phyloP scores from a whole-genome alignment of 495 filamentous ascomycete species.

The Aspergillus panamensis region DNA sequence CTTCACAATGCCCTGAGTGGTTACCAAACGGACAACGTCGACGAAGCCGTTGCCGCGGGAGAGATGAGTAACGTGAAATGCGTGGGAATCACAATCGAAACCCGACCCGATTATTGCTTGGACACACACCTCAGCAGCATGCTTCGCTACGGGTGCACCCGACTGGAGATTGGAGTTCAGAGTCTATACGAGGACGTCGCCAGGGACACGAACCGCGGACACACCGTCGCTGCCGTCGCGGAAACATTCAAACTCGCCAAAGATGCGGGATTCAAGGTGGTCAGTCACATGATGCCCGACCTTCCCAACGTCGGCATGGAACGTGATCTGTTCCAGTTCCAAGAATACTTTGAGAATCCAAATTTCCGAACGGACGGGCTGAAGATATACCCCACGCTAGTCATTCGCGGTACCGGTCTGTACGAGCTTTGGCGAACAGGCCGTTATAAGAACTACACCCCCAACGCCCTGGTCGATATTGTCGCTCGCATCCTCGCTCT shows the following conservation, averaged over 20 bases:
- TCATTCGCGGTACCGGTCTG: constrained; percentile 93
- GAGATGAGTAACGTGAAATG: constrained; percentile 96
- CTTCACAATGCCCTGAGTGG: constrained; percentile 94
- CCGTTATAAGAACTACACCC: constrained; percentile 96
- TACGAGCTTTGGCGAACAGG: constrained; percentile 98
- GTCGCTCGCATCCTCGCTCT: constrained; percentile 93
- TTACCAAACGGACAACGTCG: constrained; percentile 85
- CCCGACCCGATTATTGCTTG: constrained; percentile 91
- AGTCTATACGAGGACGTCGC: constrained; percentile 98
- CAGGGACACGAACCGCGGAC: constrained; percentile 92
- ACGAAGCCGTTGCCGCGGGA: constrained; percentile 87
- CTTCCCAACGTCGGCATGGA: constrained; percentile 98
- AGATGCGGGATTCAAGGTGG: constrained; percentile 97
- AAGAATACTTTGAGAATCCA: constrained; percentile 96
- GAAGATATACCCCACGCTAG: constrained; percentile 96
- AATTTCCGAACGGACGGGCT: constrained; percentile 95
- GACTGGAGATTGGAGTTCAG: constrained; percentile 92
- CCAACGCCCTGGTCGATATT: constrained; percentile 90
- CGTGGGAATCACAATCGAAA: constrained; percentile 98
- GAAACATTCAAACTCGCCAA: constrained; percentile 94
- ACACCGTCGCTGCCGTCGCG: constrained; percentile 90
- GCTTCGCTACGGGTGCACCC: constrained; percentile 94
- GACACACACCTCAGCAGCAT: constrained; percentile 88
- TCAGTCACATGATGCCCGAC: constrained; percentile 99
- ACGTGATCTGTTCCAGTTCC: constrained; percentile 92